Evolutionary conservation across 2,329 filamentous ascomycete genomes (phyloP).

Genomic region (Bipolaris sorokiniana): DNA sequence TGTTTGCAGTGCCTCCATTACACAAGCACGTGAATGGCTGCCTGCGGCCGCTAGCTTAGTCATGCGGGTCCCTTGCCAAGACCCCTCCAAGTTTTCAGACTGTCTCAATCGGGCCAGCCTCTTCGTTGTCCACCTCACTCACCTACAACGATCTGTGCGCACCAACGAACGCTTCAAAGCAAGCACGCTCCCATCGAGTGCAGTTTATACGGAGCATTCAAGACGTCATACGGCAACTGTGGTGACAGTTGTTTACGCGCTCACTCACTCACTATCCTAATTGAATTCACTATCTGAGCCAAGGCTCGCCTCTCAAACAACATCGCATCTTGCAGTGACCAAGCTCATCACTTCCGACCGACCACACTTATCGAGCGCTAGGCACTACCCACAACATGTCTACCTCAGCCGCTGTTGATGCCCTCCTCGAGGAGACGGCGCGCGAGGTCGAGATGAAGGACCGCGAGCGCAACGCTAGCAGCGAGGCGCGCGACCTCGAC

Average conservation of each 20-base stretch:
- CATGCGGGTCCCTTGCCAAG: constrained; percentile 9
- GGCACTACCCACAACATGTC: constrained; percentile 26
- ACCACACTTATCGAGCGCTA: constrained; percentile 37
- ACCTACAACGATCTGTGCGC: constrained; percentile 17
- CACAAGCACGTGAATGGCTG: background rate
- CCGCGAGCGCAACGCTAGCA: constrained; percentile 23
- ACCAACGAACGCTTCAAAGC: constrained; percentile 21
- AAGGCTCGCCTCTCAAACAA: constrained; percentile 25
- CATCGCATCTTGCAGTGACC: constrained; percentile 33
- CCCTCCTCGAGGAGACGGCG: constrained; percentile 72
- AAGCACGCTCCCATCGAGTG: constrained; percentile 22
- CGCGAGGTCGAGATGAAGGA: constrained; percentile 29
- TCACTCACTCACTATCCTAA: constrained; percentile 26
- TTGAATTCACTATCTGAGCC: constrained; percentile 29
- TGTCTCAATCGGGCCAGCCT: constrained; percentile 3
- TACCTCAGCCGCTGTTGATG: constrained; percentile 77
- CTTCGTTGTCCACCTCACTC: constrained; percentile 16
- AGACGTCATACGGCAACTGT: constrained; percentile 18
- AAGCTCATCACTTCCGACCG: constrained; percentile 27
- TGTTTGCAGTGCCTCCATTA: background rate
- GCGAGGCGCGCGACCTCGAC: constrained; percentile 39
- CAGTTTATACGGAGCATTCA: constrained; percentile 18
- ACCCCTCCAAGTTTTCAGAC: constrained; percentile 15
- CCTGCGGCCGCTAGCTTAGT: constrained; percentile 3
- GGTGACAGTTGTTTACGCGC: constrained; percentile 23